Conservation (phyloP, 1,139 yeast species). For the Geotrichum australiense region DNA sequence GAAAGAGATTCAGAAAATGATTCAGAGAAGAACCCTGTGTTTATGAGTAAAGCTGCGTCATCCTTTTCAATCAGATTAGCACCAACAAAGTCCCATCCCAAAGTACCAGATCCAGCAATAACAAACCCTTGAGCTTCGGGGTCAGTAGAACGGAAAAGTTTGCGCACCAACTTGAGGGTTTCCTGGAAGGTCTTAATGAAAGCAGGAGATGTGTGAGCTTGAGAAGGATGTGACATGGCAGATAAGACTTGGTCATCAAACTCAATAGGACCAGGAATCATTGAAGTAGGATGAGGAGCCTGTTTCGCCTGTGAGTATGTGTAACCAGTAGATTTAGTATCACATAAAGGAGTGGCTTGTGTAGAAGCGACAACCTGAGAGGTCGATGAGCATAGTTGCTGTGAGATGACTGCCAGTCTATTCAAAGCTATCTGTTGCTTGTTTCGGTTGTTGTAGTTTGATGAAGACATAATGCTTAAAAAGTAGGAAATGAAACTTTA, state of each 20-base stretch:
- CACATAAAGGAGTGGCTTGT: not conserved
- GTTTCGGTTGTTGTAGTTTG: not conserved
- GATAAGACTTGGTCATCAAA: slow-evolving; percentile 72
- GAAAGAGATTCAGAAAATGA: slow-evolving; percentile 73
- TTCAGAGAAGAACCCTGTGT: slow-evolving; percentile 92
- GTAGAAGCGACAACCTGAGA: not conserved
- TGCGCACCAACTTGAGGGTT: slow-evolving; percentile 60
- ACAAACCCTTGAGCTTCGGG: slow-evolving; percentile 68
- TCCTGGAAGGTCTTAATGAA: slow-evolving; percentile 68
- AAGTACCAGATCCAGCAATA: slow-evolving; percentile 84
- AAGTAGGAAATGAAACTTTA: too few species aligned
- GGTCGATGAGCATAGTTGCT: slow-evolving; percentile 10
- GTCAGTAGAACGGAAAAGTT: slow-evolving; percentile 64
- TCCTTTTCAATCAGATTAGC: slow-evolving; percentile 58
- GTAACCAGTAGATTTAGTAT: not conserved
- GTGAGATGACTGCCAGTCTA: slow-evolving; percentile 8
- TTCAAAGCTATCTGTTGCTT: not conserved
- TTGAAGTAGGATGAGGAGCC: slow-evolving; percentile 45
- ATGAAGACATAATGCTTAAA: not conserved
- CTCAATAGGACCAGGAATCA: slow-evolving; percentile 94
- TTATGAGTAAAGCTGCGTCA: slow-evolving; percentile 68
- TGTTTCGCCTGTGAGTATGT: slow-evolving; percentile 15
- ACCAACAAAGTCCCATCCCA: slow-evolving; percentile 91
- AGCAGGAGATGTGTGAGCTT: slow-evolving; percentile 88
- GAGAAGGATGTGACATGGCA: slow-evolving; percentile 81